Conservation (phyloP, 2,329 filamentous ascomycete genomes). For the Xylariaceae sp. region DNA sequence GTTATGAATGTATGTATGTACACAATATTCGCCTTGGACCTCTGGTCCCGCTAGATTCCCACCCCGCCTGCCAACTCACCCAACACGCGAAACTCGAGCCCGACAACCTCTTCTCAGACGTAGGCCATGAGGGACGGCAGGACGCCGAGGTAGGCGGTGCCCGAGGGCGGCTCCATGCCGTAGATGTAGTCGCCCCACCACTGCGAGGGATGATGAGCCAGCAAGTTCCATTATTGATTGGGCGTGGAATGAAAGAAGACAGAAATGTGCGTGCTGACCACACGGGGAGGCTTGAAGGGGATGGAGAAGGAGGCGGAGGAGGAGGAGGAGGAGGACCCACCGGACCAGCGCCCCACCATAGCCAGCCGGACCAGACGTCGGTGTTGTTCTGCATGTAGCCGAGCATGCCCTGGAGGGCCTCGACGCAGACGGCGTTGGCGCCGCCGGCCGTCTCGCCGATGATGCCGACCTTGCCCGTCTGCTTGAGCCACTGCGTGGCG, state of each 20-base stretch:
- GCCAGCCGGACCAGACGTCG: conserved; percentile 50
- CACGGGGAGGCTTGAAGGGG: too few species aligned
- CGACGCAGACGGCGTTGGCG: conserved; percentile 41
- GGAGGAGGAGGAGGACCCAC: conserved; percentile 4
- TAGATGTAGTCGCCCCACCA: conserved; percentile 43
- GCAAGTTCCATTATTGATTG: too few species aligned
- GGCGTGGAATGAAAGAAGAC: neutral
- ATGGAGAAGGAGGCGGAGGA: neutral
- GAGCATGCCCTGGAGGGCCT: conserved; percentile 44
- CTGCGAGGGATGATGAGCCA: conserved; percentile 3
- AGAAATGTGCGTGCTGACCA: too few species aligned
- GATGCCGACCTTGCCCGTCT: conserved; percentile 46
- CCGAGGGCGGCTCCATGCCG: conserved; percentile 22
- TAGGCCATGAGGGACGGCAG: conserved; percentile 19
- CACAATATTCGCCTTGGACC: too few species aligned
- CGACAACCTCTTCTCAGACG: too few species aligned
- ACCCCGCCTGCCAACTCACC: too few species aligned
- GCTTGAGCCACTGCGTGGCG: conserved; percentile 47
- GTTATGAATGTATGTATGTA: too few species aligned
- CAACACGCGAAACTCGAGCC: too few species aligned
- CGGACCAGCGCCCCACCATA: conserved; percentile 52
- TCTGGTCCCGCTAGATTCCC: too few species aligned
- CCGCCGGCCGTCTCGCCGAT: conserved; percentile 53
- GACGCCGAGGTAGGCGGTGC: conserved; percentile 18
- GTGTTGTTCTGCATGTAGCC: conserved; percentile 45